Conservation (phyloP, 192 early-diverging fungal species). For the Coemansia sp. region DNA sequence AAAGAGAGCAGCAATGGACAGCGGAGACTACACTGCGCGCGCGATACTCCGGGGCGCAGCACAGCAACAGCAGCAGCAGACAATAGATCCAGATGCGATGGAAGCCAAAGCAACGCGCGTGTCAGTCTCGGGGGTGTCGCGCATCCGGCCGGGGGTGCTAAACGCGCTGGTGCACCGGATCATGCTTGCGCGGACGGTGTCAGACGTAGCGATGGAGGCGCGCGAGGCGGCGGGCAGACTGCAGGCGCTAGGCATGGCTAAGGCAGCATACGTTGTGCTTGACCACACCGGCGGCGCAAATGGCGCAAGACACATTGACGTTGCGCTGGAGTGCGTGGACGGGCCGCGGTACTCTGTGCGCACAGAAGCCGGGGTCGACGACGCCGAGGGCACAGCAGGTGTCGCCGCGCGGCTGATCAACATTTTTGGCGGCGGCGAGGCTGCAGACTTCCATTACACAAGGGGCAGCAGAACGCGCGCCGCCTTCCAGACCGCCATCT, state of each 20-base stretch:
- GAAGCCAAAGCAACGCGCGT: constrained; percentile 4
- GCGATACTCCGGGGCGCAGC: constrained; percentile 9
- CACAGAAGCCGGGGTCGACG: constrained; percentile 90
- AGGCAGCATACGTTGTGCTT: constrained; percentile 21
- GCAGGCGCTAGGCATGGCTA: constrained; percentile 45
- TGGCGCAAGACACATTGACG: constrained; percentile 57
- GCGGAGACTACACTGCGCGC: background rate
- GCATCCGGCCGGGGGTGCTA: constrained; percentile 35
- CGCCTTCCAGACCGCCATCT: constrained; percentile 63
- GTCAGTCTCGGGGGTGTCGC: constrained; percentile 25
- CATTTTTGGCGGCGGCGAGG: constrained; percentile 87
- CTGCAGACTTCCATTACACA: constrained; percentile 69
- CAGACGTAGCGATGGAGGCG: constrained; percentile 24
- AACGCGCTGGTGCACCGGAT: constrained; percentile 12
- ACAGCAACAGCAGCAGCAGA: background rate
- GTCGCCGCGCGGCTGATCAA: constrained; percentile 77
- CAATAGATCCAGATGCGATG: constrained; percentile 15
- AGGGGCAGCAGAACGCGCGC: constrained; percentile 75
- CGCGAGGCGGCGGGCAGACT: constrained; percentile 49
- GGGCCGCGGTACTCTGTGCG: constrained; percentile 70
- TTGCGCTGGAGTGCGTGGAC: constrained; percentile 74
- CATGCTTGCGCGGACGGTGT: constrained; percentile 28
- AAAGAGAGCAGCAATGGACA: background rate
- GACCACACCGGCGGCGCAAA: constrained; percentile 3
- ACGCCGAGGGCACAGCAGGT: constrained; percentile 82